Base-by-base conservation (phyloP, 306 rosid genomes). In the Psophocarpus tetragonolobus region DNA sequence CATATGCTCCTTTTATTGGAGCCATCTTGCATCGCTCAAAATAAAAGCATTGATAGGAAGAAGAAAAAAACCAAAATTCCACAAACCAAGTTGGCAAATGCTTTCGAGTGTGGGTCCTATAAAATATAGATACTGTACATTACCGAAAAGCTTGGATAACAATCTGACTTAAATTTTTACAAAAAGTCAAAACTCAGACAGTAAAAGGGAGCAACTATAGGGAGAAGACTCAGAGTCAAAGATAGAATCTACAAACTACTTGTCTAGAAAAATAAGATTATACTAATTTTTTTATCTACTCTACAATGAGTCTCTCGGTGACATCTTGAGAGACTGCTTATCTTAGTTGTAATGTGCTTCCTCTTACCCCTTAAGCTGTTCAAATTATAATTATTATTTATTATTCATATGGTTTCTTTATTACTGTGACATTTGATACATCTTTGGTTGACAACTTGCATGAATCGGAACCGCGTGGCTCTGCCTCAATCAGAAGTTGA, bases 401-500 rank as follows among this genome's bases (percentile, higher is more conserved):
- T 80, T 76, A 47, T 10, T 85, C 85, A 76, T 70, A 81, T 61
- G 84, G 64, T 75, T 81, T 82, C 80, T 87, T 89, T 82, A 78
- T 11, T 67, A 69, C 20, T 17, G 83, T 72, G 68, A 80, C 80
- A 75, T 80, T 87, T 83, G 91, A 73, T 20, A 68, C 47, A 21
- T 88, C 96, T 82, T 88, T 88, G 65, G 86, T 74, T 79, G 88
- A 86, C 62, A 86, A 85, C 86, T 87, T 90, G 88, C 80, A 66
- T 38, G 91, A 83, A 73, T 88, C 85, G 4, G 81, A 71, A 78
- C 53, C 29, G 66, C 79, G 80, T 62, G 97, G 94, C 74, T 88
- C 86, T 44, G 98, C 92, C 71, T 91, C 92, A 33, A 88, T 84
- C 63, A 96, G 83, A 21, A 90, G 65, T 76, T 87, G 94, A 79